Evolutionary conservation across 352 stramenopile species (phyloP), one percentile per base, ranked within the genome.

Genomic region (Phytopythium montanum): DNA sequence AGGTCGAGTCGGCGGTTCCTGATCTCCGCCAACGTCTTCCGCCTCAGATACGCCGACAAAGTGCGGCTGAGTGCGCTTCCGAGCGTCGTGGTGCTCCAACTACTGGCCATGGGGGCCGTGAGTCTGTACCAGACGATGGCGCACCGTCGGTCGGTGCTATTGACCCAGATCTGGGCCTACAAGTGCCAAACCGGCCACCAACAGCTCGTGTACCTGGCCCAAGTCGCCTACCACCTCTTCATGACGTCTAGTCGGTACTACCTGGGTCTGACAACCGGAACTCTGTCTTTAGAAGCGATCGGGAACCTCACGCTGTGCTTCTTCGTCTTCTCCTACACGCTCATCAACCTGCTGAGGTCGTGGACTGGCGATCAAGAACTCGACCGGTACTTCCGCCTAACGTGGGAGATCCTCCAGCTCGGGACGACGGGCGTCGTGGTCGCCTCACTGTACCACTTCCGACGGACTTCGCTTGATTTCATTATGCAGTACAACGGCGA

Each of bases 141-240:
- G 31, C 68, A 70, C 28, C 62, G 67, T 29, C 65, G 71, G 28
- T 73, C 68, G 2, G 68, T 73, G 34, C 56, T 75, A 31, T 42
- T 75, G 19, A 73, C 61, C 13, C 68, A 75, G 56, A 75, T 75
- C 52, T 75, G 68, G 68, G 68, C 68, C 28, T 75, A 75, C 26
- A 61, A 62, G 14, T 75, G 68, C 51, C 68, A 75, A 56, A 75
- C 64, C 56, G 68, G 68, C 39, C 68, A 64, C 21, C 69, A 70
- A 61, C 65, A 75, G 59, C 56, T 67, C 34, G 69, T 70, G 65
- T 75, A 75, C 46, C 48, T 73, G 50, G 53, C 64, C 9, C 68
- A 75, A 51, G 68, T 75, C 39, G 63, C 65, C 7, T 75, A 75
- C 25, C 68, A 75, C 58, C 55, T 75, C 54, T 70, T 70, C 36